A percentile compares a stretch with the other conserved stretches of the same genome.
phyloP scores from a whole-genome alignment of 352 stramenopile species.

The Aphanomyces euteiches region DNA sequence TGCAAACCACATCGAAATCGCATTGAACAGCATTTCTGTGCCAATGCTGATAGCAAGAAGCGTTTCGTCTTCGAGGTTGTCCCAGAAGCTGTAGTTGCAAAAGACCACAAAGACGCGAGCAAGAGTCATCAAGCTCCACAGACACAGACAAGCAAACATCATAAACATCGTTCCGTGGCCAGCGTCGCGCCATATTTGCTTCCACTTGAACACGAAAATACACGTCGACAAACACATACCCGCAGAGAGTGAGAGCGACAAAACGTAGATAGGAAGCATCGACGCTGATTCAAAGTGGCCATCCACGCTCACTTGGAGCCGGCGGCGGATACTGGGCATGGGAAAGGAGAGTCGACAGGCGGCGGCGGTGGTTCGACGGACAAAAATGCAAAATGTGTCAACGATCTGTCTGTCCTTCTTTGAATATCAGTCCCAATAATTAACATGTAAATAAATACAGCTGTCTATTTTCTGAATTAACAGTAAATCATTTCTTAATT shows the following conservation, averaged over 20 bases:
- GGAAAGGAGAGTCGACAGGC: too few relatives aligned
- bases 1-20: conserved; percentile 2
- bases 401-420: too few relatives aligned
- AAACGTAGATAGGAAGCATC: conserved; percentile 9
- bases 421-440: too few relatives aligned
- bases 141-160: not conserved
- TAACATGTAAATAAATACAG: too few relatives aligned
- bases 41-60: not conserved
- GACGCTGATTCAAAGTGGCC: too few relatives aligned
- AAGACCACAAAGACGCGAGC: not conserved
- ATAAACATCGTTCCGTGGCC: conserved; percentile 21
- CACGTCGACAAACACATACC: conserved; percentile 19
- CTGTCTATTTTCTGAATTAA: too few relatives aligned
- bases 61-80: not conserved
- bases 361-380: too few relatives aligned
- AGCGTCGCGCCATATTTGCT: not conserved
- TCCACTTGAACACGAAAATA: conserved; percentile 18
- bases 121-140: conserved; percentile 9
- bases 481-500: too few relatives aligned
- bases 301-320: too few relatives aligned
- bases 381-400: too few relatives aligned
- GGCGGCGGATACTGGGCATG: too few relatives aligned
- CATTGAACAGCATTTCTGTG: conserved; percentile 1
- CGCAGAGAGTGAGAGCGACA: not conserved
- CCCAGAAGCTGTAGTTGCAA: not conserved